These are phyloP conservation scores for Tanozyma kutaoensis DNA, from an alignment of 805 yeast species.

Conservation along the genomic window DNA sequence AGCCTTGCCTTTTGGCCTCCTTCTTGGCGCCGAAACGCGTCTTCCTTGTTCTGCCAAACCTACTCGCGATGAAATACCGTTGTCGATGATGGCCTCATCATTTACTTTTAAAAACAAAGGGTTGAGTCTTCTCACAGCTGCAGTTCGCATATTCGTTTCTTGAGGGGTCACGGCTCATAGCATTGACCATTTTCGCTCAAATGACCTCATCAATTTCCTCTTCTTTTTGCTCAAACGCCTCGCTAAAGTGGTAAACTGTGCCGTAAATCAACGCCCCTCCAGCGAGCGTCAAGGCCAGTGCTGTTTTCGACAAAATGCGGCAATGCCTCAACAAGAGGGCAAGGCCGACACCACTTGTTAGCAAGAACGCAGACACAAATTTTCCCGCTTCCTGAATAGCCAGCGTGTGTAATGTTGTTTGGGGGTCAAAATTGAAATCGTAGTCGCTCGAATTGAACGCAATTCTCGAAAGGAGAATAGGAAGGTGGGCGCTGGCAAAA, in stretches of 20 bases:
- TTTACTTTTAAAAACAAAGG: too few species aligned
- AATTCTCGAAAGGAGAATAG: slow-evolving; percentile 20
- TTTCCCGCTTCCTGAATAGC: slow-evolving; percentile 64
- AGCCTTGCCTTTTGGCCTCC: too few species aligned
- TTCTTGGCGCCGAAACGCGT: too few species aligned
- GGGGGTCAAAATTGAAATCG: slow-evolving; percentile 29
- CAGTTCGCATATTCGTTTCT: too few species aligned
- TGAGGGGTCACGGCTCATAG: too few species aligned
- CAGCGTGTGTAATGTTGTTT: slow-evolving; percentile 6
- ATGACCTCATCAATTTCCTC: slow-evolving; percentile 10
- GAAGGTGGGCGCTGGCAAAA: slow-evolving; percentile 27
- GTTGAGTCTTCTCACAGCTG: too few species aligned
- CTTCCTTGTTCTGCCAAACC: too few species aligned
- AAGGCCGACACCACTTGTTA: slow-evolving; percentile 58
- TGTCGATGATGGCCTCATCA: too few species aligned
- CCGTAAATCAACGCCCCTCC: slow-evolving; percentile 83
- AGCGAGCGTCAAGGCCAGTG: slow-evolving; percentile 59
- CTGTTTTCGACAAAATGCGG: slow-evolving; percentile 51
- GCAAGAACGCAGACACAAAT: slow-evolving; percentile 64
- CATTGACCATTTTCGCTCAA: too few species aligned
- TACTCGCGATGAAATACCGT: too few species aligned
- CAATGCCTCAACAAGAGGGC: slow-evolving; percentile 74
- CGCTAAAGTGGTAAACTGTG: slow-evolving; percentile 70
- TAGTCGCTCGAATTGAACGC: slow-evolving; percentile 21
- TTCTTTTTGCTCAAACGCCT: slow-evolving; percentile 46